Evolutionary conservation across 768 basidiomycete species (phyloP), one percentile per base, ranked within the genome.

Genomic region (Calocybe cyanea): DNA sequence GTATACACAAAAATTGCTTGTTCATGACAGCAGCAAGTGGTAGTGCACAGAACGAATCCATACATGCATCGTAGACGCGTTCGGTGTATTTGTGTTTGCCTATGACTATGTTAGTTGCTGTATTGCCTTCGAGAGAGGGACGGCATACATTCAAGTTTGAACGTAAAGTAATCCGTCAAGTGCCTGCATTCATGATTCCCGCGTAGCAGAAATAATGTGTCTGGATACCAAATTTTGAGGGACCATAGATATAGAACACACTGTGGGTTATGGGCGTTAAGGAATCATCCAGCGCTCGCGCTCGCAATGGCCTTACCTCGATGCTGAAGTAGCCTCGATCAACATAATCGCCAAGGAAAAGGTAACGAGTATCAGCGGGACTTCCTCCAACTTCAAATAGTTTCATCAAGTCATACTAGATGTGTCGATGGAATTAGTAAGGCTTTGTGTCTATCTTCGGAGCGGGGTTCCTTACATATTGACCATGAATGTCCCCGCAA

Each of bases 61-160:
- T 95, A 76, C 91, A 93, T 20, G 92, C 92, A 50, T 99, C 92
- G 63, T 99, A 99, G 50, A 99, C 80, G 19, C 83, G 82, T 56
- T 97, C 95, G 7, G 92, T 92, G 67, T 99, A 99, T 71, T 98
- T 98, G 73, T 98, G 96, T 68, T 95, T 95, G 75, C 93, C 92
- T 96, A 59, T 19, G 44, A 37, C 14, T 41, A 17, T 10, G 17
- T 2, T 17, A 21, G 38, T 15, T 21, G 21, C 15, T 24, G n/a
- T 4, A 15, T 33, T 13, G 3, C 10, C 51, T n/a, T 38, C 32
- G 43, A 17, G 41, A 15, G 46, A 15, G 8, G 33, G 24, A 35
- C 20, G n/a, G 69, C 90, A 59, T 60, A 92, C 94, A 96, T 73
- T 97, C 95, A 20, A 96, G 84, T 68, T 96, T 98, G 78, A 98